Conservation (phyloP, 176 grass and related monocot genomes). For the bread wheat (Triticum aestivum) region IWGSC_CS_RefSeq_v2.1 NC_057810.1:30912459-30912958, state of each 20-base stretch:
- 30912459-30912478: slow-evolving; percentile 53
- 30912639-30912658: slow-evolving; percentile 86
- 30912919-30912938: slow-evolving; percentile 59
- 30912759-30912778: slow-evolving; percentile 42
- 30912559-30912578: slow-evolving; percentile 78
- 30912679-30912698: slow-evolving; percentile 78
- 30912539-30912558: slow-evolving; percentile 65
- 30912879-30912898: slow-evolving; percentile 86
- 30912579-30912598: slow-evolving; percentile 81
- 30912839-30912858: slow-evolving; percentile 57
- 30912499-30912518: slow-evolving; percentile 85
- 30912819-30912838: slow-evolving; percentile 52
- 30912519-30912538: slow-evolving; percentile 77
- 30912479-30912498: slow-evolving; percentile 59
- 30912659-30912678: slow-evolving; percentile 56
- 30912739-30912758: slow-evolving; percentile 75
- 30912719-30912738: slow-evolving; percentile 71
- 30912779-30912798: slow-evolving; percentile 41
- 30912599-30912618: slow-evolving; percentile 89
- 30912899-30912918: slow-evolving; percentile 83
- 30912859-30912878: slow-evolving; percentile 87
- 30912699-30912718: slow-evolving; percentile 58
- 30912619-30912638: slow-evolving; percentile 82
- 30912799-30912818: slow-evolving; percentile 77
- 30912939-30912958: slow-evolving; percentile 64